phyloP scores from a whole-genome alignment of 768 basidiomycete genomes.

The Leccinum variicolor region DNA sequence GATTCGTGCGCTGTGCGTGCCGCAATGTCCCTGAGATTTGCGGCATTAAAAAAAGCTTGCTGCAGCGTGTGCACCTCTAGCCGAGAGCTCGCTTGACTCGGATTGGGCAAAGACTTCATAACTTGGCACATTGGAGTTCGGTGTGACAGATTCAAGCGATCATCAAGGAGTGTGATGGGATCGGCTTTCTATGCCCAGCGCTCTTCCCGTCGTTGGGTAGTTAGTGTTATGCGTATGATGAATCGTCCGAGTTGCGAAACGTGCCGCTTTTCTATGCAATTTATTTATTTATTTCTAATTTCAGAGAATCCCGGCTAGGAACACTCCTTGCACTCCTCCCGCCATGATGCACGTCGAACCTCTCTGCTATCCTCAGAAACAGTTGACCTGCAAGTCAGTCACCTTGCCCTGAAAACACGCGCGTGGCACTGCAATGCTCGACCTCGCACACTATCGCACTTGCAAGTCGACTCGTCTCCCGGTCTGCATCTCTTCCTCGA shows the following conservation, averaged over 20 bases:
- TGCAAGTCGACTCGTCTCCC: neutral
- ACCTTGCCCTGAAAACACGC: constrained; percentile 4
- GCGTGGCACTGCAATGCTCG: neutral
- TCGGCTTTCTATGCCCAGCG: neutral
- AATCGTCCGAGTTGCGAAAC: constrained; percentile 9
- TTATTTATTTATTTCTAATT: constrained; percentile 31
- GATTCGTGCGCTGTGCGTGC: constrained; percentile 1
- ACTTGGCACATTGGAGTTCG: neutral
- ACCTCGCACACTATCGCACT: constrained; percentile 9
- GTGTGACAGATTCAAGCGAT: neutral
- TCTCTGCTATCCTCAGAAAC: constrained; percentile 5
- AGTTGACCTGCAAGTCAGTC: neutral
- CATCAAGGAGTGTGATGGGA: neutral
- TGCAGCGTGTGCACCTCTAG: constrained; percentile 1
- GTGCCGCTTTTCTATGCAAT: constrained; percentile 25
- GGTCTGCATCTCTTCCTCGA: constrained; percentile 3
- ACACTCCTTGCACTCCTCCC: constrained; percentile 27
- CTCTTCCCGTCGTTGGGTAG: neutral
- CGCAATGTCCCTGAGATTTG: neutral
- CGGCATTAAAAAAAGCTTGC: neutral
- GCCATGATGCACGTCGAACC: constrained; percentile 21
- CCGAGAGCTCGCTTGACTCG: neutral
- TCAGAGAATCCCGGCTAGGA: constrained; percentile 27
- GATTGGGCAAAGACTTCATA: neutral
- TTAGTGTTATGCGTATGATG: neutral